Evolutionary conservation across 169 alveolate species (phyloP), one percentile per base, ranked within the genome.

Genomic region (Plasmodium vinckei): DNA sequence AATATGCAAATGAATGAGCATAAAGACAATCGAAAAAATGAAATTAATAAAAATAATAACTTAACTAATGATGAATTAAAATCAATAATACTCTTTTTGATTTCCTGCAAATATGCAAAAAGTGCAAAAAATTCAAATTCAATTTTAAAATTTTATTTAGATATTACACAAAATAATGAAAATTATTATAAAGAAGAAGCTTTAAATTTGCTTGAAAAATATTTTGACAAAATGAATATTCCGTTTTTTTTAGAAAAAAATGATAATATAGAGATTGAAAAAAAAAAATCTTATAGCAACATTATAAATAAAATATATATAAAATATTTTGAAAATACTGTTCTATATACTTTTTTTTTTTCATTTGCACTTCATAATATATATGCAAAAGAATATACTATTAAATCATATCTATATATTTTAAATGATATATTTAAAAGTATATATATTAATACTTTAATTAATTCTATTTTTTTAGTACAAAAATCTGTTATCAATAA

Each of bases 241-340:
- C 59, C 75, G 13, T 46, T 63, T 19, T 73, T 53, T 19, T 42
- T 73, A 12, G 68, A 73, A 47, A 27, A 54, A 23, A 57, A 57
- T 17, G 46, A 61, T 70, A 5, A 3, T 53, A 46, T 53, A 49
- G 17, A 9, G 33, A 25, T 15, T 15, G 57, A 33, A 59, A 64
- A 64, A 69, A 61, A 63, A n/a, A 60, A 61, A 17, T 61, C 9
- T 65, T 77, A 63, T 44, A 79, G 49, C 17, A 67, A 46, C 44
- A 67, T 79, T 64, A 79, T 79, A 72, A 79, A 79, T 61, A 79
- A 79, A 79, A 79, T 79, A 15, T 79, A 79, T 65, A 42, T 65
- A 53, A 79, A 79, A 79, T 79, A 53, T 47, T 56, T 79, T 33
- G 89, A 79, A 68, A 79, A 79, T 44, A 79, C 89, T 6, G 17